A percentile compares a stretch with the other conserved stretches of the same genome.
Conservation (phyloP, 306 rosid genomes). For the Glycine tomentella region DNA sequence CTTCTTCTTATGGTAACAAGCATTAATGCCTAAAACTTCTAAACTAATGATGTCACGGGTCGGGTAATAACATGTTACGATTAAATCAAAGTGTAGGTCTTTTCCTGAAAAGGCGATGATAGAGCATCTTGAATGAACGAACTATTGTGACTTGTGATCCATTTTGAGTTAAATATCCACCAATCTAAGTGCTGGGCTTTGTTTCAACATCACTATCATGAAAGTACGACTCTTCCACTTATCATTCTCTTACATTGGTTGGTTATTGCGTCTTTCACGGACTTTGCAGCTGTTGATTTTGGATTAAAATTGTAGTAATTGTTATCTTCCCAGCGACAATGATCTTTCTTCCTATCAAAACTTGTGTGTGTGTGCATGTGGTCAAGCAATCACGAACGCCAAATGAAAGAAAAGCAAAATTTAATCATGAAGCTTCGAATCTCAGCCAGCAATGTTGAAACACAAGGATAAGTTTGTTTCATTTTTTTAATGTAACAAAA, state of each 20-base stretch:
- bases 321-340: background rate
- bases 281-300: constrained; percentile 19
- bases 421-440: background rate
- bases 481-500: too few relatives aligned
- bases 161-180: constrained; percentile 27
- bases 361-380: too few relatives aligned
- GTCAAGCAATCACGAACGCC: background rate
- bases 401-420: background rate
- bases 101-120: background rate
- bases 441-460: too few relatives aligned
- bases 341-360: constrained; percentile 24
- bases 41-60: constrained; percentile 15
- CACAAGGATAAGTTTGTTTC: too few relatives aligned
- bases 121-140: constrained; percentile 11
- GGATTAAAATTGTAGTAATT: constrained; percentile 12
- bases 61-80: constrained; percentile 11
- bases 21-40: background rate
- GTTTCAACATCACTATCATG: constrained; percentile 36
- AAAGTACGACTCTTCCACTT: background rate
- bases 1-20: constrained; percentile 8
- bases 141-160: background rate
- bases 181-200: constrained; percentile 24
- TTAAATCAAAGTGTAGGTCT: background rate
- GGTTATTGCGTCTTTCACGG: constrained; percentile 17
- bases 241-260: constrained; percentile 1